Evolutionary conservation across 1,284 basidiomycete genomes (phyloP).

Genomic region (Boletus nobilissimus): DNA sequence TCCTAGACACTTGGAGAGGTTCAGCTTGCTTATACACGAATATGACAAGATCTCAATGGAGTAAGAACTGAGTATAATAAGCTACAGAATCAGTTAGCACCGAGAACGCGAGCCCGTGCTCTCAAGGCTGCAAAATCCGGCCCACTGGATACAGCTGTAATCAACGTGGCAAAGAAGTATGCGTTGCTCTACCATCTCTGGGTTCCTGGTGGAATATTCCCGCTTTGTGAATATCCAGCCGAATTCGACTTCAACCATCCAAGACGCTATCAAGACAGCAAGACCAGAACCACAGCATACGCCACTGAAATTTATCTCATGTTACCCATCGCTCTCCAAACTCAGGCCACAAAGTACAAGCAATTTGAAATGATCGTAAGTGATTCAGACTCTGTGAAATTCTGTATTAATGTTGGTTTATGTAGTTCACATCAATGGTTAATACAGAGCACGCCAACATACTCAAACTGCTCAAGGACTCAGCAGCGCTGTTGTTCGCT

Average conservation of each 20-base stretch:
- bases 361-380: background rate
- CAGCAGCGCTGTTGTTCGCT: background rate
- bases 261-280: too few relatives aligned
- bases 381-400: background rate
- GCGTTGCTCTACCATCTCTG: background rate
- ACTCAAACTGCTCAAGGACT: background rate
- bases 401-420: too few relatives aligned
- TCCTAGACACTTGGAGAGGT: background rate
- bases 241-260: background rate
- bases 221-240: background rate
- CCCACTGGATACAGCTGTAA: background rate
- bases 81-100: background rate
- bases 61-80: background rate
- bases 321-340: background rate
- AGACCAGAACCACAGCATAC: background rate
- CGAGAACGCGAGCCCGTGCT: background rate
- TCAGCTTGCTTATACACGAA: background rate
- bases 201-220: background rate
- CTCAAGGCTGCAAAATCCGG: background rate
- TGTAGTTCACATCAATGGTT: background rate
- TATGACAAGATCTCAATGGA: background rate
- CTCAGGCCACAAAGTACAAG: background rate
- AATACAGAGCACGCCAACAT: background rate
- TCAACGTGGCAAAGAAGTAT: background rate
- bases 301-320: background rate